Conservation (phyloP, 495 filamentous ascomycete species). For the Cercophora sp. region DNA sequence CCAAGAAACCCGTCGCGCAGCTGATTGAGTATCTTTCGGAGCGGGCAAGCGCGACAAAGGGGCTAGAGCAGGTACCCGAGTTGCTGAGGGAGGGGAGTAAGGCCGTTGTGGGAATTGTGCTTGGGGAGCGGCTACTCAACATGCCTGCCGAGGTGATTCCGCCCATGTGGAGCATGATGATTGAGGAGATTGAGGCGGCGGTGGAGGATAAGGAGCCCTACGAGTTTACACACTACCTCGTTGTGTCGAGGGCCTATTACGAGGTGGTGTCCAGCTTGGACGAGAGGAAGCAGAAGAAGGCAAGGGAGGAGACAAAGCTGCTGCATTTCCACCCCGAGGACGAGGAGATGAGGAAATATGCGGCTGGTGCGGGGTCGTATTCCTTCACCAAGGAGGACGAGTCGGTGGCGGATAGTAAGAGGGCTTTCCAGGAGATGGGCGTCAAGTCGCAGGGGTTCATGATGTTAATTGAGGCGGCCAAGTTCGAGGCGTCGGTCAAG, state of each 20-base stretch:
- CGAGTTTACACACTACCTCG: conserved; percentile 85
- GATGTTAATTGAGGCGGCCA: conserved; percentile 69
- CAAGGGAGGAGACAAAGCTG: conserved; percentile 51
- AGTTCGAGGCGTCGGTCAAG: conserved; percentile 64
- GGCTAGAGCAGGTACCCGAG: conserved; percentile 15
- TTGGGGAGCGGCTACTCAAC: conserved; percentile 92
- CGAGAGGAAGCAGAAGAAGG: conserved; percentile 74
- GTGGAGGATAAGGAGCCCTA: conserved; percentile 90
- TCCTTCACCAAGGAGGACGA: conserved; percentile 78
- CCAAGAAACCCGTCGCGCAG: conserved; percentile 64
- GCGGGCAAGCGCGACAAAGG: conserved; percentile 48
- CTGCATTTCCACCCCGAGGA: conserved; percentile 98
- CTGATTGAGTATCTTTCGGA: conserved; percentile 67
- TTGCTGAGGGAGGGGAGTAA: conserved; percentile 32
- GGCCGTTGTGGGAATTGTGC: conserved; percentile 68
- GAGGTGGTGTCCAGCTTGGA: conserved; percentile 82
- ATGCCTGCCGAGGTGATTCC: conserved; percentile 88
- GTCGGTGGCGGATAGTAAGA: conserved; percentile 79
- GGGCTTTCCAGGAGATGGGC: conserved; percentile 90
- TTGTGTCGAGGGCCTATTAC: conserved; percentile 83
- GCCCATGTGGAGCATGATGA: conserved; percentile 94
- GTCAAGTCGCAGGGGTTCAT: conserved; percentile 77
- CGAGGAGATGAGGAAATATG: conserved; percentile 76
- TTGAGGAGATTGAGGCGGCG: conserved; percentile 88
- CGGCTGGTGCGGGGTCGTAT: conserved; percentile 59